A percentile compares a stretch with the other conserved stretches of the same genome.
These are phyloP conservation scores for Fraxinus quadrangulata DNA, from an alignment of 257 asterid genomes.

Conservation along the genomic window DNA sequence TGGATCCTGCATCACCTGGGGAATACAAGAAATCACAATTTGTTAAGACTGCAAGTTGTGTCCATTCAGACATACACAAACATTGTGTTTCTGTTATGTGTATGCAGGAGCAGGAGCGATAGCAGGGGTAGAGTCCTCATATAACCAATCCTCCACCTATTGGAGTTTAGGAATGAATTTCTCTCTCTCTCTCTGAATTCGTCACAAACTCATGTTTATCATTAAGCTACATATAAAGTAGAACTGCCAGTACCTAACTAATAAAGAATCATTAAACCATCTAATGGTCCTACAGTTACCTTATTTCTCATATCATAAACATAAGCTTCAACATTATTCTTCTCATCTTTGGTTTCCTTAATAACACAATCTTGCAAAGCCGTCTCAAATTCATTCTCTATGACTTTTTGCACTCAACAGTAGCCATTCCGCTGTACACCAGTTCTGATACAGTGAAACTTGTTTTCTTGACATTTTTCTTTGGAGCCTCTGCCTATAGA, in stretches of 20 bases:
- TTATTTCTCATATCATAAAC: conserved; percentile 19
- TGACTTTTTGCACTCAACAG: conserved; percentile 1
- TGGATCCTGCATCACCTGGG: conserved; percentile 45
- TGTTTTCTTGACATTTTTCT: conserved; percentile 16
- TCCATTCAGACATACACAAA: background rate
- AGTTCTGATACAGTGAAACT: conserved; percentile 3
- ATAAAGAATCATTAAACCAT: too few species aligned
- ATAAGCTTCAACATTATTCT: conserved; percentile 19
- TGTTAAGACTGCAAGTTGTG: too few species aligned
- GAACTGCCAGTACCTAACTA: too few species aligned
- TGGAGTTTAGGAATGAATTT: conserved; percentile 59
- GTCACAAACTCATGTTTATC: conserved; percentile 33
- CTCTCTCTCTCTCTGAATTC: conserved; percentile 50
- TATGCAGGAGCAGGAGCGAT: too few species aligned
- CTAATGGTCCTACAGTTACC: background rate
- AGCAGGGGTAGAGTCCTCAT: conserved; percentile 45
- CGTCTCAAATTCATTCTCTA: conserved; percentile 17
- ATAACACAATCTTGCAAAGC: conserved; percentile 16
- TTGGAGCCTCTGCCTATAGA: conserved; percentile 7
- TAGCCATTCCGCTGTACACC: background rate
- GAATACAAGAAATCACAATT: too few species aligned
- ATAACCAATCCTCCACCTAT: conserved; percentile 68
- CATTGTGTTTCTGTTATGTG: too few species aligned
- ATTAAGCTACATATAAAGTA: background rate
- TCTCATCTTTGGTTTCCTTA: conserved; percentile 9